A percentile compares a stretch with the other conserved stretches of the same genome.
phyloP scores from a whole-genome alignment of 805 yeast genomes.

The Lipomyces spencermartinsiae region DNA sequence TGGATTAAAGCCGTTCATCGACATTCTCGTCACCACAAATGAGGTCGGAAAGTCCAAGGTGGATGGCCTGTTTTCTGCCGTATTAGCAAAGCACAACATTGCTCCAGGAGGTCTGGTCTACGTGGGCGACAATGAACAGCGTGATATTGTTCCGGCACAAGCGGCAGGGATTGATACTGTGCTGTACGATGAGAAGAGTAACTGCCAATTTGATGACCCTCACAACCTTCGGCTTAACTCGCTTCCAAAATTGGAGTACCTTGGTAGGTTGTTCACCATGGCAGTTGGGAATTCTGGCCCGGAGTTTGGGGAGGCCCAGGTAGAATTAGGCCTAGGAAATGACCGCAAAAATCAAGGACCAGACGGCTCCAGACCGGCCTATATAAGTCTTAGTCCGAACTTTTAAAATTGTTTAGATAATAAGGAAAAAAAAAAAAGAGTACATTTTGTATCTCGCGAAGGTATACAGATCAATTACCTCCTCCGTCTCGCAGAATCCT shows the following conservation, averaged over 20 bases:
- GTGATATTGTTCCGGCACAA: not conserved
- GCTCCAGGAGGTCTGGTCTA: not conserved
- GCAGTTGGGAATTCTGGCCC: too few species aligned
- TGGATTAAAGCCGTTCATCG: not conserved
- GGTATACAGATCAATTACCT: slow-evolving; percentile 16
- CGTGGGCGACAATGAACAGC: not conserved
- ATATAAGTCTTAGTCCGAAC: too few species aligned
- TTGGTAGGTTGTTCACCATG: not conserved
- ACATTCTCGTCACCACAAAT: not conserved
- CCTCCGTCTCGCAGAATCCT: slow-evolving; percentile 6
- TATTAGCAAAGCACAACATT: not conserved
- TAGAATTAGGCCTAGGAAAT: too few species aligned
- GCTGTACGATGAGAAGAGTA: not conserved
- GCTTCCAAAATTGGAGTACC: not conserved
- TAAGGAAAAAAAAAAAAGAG: too few species aligned
- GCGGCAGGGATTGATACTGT: not conserved
- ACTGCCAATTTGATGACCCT: not conserved
- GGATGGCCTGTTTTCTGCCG: not conserved
- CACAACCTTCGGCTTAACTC: not conserved
- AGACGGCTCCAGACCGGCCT: too few species aligned
- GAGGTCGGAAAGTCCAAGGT: slow-evolving; percentile 4
- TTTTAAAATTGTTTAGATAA: too few species aligned
- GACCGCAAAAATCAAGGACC: too few species aligned
- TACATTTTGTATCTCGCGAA: slow-evolving; percentile 14
- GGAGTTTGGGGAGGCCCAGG: too few species aligned